Evolutionary conservation across 176 grass and related monocot genomes (phyloP), one percentile per base, ranked within the genome.

Genomic region (Canna indica): DNA sequence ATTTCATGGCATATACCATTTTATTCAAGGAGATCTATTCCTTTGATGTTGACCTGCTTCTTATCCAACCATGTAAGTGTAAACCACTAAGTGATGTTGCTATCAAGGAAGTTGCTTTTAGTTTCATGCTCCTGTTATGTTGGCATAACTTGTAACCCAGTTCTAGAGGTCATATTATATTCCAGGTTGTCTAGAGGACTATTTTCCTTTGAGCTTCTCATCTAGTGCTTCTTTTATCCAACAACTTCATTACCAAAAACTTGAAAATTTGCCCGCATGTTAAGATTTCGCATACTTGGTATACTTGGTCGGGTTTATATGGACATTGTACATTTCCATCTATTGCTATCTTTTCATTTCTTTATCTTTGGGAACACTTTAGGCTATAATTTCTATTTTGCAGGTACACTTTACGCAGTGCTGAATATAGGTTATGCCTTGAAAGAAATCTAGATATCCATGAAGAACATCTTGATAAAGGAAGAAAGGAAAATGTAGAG

Each of bases 391-490:
- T 62, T 76, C 31, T 66, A 11, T 9, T 22, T 70, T 81, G 57
- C 86, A 92, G 88, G 77, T 97, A 97, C 69, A 92, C 88, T 47
- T 80, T 97, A 36, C 78, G 83, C 41, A 97, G 87, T 92, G 93
- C 88, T n/a, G 88, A 97, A 73, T 90, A 87, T 81, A 87, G 88
- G 77, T 79, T 92, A 70, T 97, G 79, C 74, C 86, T 97, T 76
- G 86, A 97, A 87, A 82, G 93, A 77, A 97, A 92, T 76, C 75
- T 92, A 71, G 84, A 92, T 39, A 68, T 85, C 54, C 72, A 83
- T n/a, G 85, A 87, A 81, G 93, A 87, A 73, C 79, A 75, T 62
- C 69, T 38, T 68, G 81, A 89, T 64, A 67, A 61, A 70, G 25
- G 71, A 25, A 85, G 85, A 64, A 78, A 60, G 63, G 75, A 88